These are phyloP conservation scores for Myxozyma geophila DNA, from an alignment of 805 yeast genomes.

Conservation along the genomic window DNA sequence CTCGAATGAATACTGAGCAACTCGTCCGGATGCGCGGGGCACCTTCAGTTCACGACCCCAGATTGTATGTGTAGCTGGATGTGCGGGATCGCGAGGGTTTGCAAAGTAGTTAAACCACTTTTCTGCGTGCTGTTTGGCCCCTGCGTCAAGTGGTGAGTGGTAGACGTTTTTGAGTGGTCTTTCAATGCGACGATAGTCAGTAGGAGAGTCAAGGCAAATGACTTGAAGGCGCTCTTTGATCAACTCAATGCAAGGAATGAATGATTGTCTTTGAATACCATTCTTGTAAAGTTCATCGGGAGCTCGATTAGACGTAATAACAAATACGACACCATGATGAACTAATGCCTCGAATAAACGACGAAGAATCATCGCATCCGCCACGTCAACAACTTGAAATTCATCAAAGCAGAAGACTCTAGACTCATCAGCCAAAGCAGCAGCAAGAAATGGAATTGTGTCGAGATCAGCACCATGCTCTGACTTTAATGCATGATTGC, in stretches of 20 bases:
- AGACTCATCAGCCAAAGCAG: constrained; percentile 74
- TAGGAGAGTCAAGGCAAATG: constrained; percentile 81
- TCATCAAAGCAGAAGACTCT: constrained; percentile 93
- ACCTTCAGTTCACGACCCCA: constrained; percentile 88
- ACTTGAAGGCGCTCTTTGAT: constrained; percentile 77
- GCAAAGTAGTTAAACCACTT: constrained; percentile 82
- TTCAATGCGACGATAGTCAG: constrained; percentile 89
- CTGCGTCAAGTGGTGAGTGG: constrained; percentile 65
- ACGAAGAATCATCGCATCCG: constrained; percentile 95
- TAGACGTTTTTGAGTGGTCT: constrained; percentile 82
- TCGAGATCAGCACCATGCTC: constrained; percentile 76
- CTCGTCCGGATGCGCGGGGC: constrained; percentile 75
- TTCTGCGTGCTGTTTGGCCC: constrained; percentile 64
- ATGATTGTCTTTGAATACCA: constrained; percentile 90
- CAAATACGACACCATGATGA: constrained; percentile 80
- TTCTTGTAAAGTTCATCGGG: constrained; percentile 92
- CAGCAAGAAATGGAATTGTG: constrained; percentile 81
- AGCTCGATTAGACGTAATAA: constrained; percentile 93
- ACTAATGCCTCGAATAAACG: constrained; percentile 63
- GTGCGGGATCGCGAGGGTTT: constrained; percentile 47
- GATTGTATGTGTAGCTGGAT: constrained; percentile 52
- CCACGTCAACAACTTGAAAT: constrained; percentile 97
- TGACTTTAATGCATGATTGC: constrained; percentile 73
- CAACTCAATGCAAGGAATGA: constrained; percentile 87
- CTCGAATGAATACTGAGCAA: constrained; percentile 86